Conservation (phyloP, 352 stramenopile species). For the Phytopythium chamaehyphon region DNA sequence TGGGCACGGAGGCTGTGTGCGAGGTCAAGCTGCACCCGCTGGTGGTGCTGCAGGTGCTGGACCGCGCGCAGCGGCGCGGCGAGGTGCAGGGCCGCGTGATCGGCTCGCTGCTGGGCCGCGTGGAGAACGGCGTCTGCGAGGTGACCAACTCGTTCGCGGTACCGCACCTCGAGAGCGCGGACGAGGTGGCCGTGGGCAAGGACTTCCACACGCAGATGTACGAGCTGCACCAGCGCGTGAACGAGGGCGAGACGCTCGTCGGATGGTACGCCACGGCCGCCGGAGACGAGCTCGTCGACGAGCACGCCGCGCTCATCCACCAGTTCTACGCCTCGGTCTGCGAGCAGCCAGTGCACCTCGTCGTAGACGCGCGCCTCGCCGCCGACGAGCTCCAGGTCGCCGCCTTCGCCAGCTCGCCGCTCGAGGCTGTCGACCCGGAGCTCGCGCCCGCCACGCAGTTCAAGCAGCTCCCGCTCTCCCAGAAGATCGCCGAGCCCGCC, state of each 20-base stretch:
- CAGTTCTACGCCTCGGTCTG: constrained; percentile 97
- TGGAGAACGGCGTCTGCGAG: constrained; percentile 85
- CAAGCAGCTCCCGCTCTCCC: constrained; percentile 90
- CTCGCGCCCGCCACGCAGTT: constrained; percentile 90
- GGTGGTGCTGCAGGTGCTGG: constrained; percentile 96
- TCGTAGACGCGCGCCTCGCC: constrained; percentile 91
- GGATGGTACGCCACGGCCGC: constrained; percentile 94
- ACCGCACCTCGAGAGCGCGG: constrained; percentile 94
- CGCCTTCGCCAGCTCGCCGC: constrained; percentile 88
- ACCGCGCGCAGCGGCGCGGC: constrained; percentile 93
- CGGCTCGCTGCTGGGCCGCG: constrained; percentile 93
- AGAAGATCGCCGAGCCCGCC: constrained; percentile 92
- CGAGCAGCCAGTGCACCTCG: constrained; percentile 91
- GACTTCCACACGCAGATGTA: constrained; percentile 98
- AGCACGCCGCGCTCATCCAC: constrained; percentile 97
- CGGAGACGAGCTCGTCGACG: constrained; percentile 72
- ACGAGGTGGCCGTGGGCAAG: constrained; percentile 96
- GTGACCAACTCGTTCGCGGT: constrained; percentile 97
- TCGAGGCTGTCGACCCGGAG: constrained; percentile 84
- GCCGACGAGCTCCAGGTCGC: constrained; percentile 84
- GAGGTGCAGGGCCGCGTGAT: constrained; percentile 95
- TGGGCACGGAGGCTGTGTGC: constrained; percentile 77
- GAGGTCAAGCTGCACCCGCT: constrained; percentile 93
- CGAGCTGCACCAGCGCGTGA: constrained; percentile 92
- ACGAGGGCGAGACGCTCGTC: constrained; percentile 93